Evolutionary conservation across 176 grass and related monocot genomes (phyloP).

Genomic region (Microstegium vimineum): DNA sequence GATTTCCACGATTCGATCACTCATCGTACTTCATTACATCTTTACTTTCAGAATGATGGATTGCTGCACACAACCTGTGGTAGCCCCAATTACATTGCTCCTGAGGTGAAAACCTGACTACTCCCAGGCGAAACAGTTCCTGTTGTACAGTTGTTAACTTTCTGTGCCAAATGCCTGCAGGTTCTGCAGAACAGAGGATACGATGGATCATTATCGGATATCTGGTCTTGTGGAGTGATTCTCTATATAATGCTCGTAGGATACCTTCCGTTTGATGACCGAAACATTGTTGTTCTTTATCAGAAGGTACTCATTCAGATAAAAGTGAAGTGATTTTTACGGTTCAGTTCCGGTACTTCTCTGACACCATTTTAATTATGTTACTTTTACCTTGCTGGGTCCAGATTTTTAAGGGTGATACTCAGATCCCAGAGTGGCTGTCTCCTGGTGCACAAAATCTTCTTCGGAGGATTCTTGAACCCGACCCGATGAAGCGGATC

Average conservation of each 20-base stretch:
- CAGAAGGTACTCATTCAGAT: slow-evolving; percentile 55
- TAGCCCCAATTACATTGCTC: slow-evolving; percentile 95
- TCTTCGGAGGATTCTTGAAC: slow-evolving; percentile 72
- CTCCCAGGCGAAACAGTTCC: background rate
- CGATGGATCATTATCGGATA: slow-evolving; percentile 68
- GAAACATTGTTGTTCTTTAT: slow-evolving; percentile 90
- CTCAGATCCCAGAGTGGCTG: slow-evolving; percentile 58
- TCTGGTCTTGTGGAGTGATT: slow-evolving; percentile 94
- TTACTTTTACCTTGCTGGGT: background rate
- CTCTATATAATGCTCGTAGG: slow-evolving; percentile 78
- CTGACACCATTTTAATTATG: background rate
- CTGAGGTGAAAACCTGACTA: slow-evolving; percentile 43
- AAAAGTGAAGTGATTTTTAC: background rate
- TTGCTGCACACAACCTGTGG: slow-evolving; percentile 91
- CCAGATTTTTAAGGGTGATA: slow-evolving; percentile 77
- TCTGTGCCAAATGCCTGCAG: slow-evolving; percentile 29
- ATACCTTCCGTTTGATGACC: slow-evolving; percentile 77
- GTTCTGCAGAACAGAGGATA: slow-evolving; percentile 83
- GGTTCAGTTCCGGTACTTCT: background rate
- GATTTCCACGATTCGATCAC: background rate
- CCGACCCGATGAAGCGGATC: slow-evolving; percentile 56
- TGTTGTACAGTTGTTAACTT: background rate
- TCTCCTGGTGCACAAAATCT: slow-evolving; percentile 49
- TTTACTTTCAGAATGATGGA: slow-evolving; percentile 62
- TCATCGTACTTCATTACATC: background rate